These are phyloP conservation scores for Pugionium cornutum DNA, from an alignment of 345 rosid species.

Conservation along the genomic window DNA sequence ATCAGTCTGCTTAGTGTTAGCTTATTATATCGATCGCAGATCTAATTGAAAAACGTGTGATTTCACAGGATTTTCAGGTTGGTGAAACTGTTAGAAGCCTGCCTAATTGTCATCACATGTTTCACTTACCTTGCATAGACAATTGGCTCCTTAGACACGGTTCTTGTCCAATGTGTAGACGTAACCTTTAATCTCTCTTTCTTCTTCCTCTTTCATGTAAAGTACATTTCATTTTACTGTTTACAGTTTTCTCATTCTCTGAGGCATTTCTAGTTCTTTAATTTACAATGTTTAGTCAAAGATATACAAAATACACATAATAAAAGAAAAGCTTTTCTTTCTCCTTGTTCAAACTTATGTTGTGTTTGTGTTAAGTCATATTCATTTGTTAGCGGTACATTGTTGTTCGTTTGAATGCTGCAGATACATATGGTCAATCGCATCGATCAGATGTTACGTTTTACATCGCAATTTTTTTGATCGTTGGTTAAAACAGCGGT, in stretches of 20 bases:
- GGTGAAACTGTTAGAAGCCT: constrained; percentile 85
- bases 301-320: constrained; percentile 20
- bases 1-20: constrained; percentile 4
- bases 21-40: not conserved
- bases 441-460: too few relatives aligned
- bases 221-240: constrained; percentile 23
- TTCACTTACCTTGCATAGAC: constrained; percentile 94
- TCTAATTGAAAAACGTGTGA: not conserved
- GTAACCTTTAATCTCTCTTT: constrained; percentile 59
- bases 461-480: too few relatives aligned
- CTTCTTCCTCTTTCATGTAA: constrained; percentile 16
- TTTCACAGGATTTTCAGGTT: constrained; percentile 80
- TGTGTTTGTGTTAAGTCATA: not conserved
- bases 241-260: not conserved
- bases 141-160: constrained; percentile 86
- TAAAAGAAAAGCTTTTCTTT: not conserved
- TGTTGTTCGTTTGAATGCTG: too few relatives aligned
- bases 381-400: too few relatives aligned
- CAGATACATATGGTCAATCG: too few relatives aligned
- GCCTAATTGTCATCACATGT: constrained; percentile 97
- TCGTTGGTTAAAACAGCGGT: too few relatives aligned
- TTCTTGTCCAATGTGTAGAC: constrained; percentile 91
- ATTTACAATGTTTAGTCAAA: constrained; percentile 25
- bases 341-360: not conserved
- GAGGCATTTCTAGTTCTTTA: constrained; percentile 1